Evolutionary conservation across 805 yeast genomes (phyloP), one percentile per base, ranked within the genome.

Genomic region (Kluyveromyces starmeri): DNA sequence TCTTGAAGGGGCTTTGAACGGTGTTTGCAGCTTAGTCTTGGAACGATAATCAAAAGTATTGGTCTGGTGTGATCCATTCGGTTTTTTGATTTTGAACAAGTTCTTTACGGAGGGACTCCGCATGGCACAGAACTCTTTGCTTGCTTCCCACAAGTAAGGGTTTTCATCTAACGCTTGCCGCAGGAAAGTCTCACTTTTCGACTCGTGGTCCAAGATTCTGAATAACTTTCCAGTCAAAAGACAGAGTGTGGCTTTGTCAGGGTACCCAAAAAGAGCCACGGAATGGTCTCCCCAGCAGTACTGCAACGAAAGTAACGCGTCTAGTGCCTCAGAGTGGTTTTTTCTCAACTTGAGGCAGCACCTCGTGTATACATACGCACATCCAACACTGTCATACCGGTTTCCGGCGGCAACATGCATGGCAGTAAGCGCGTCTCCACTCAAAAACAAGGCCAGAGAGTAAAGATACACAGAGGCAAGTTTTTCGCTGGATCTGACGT

Each of bases 141-240:
- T 15, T 11, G 96, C 85, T 51, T 85, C 96, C 72, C 92, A 85
- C 26, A 85, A 68, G 50, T 67, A 83, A 12, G 94, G 95, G 51
- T 92, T 83, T 42, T 68, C 59, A 39, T 75, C 73, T 37, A 85
- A 65, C 7, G 33, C 20, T 9, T 11, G 22, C 14, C 25, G 20
- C n/a, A 30, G 83, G 47, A 75, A 71, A 31, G 78, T 59, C 0
- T 81, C 69, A 37, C 92, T 77, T 38, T 78, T 75, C 44, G 75
- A 71, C 4, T 63, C 50, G 49, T 81, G 84, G 16, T 81, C 83
- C 6, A 66, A 58, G 6, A 68, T 65, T 13, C 60, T 57, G 47
- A 78, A 76, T 28, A 88, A 62, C 41, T 76, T 78, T 0, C 94
- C 97, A 42, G 84, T 55, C 12, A 86, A 50, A 40, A 72, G 71